A percentile compares a stretch with the other conserved stretches of the same genome.
Conservation (phyloP, 768 basidiomycete species). For the Clavaria fumosa region DNA sequence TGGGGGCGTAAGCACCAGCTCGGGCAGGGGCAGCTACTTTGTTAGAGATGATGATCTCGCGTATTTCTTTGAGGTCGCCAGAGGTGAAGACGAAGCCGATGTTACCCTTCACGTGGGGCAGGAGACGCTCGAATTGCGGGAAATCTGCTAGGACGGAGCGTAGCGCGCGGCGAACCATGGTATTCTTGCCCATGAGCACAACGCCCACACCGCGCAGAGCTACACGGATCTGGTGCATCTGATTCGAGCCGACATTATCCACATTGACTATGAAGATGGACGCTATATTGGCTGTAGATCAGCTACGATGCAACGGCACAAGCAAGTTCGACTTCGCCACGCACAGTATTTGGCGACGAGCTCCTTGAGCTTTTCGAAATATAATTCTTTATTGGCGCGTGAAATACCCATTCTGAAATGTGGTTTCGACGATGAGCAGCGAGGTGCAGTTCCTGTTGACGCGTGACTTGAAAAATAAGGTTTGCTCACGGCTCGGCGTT, state of each 20-base stretch:
- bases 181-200: constrained; percentile 99
- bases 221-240: constrained; percentile 96
- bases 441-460: too few species aligned
- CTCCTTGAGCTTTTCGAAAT: constrained; percentile 90
- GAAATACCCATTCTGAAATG: constrained; percentile 68
- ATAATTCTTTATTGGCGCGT: constrained; percentile 78
- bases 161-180: constrained; percentile 98
- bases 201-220: constrained; percentile 93
- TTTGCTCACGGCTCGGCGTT: constrained; percentile 18
- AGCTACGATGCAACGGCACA: constrained; percentile 6
- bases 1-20: constrained; percentile 91
- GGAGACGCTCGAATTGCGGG: constrained; percentile 92
- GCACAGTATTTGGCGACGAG: constrained; percentile 80
- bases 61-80: constrained; percentile 84
- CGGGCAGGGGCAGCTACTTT: constrained; percentile 98
- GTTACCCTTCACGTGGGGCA: constrained; percentile 93
- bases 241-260: constrained; percentile 99
- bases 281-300: too few species aligned
- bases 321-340: constrained; percentile 19
- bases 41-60: constrained; percentile 88
- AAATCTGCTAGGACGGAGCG: constrained; percentile 78
- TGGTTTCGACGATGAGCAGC: constrained; percentile 13
- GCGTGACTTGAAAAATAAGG: constrained; percentile 15
- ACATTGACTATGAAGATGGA: constrained; percentile 99
- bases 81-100: constrained; percentile 98